Base-by-base conservation (phyloP, 2,329 filamentous ascomycete genomes). In the Pseudocercospora eumusae region DNA sequence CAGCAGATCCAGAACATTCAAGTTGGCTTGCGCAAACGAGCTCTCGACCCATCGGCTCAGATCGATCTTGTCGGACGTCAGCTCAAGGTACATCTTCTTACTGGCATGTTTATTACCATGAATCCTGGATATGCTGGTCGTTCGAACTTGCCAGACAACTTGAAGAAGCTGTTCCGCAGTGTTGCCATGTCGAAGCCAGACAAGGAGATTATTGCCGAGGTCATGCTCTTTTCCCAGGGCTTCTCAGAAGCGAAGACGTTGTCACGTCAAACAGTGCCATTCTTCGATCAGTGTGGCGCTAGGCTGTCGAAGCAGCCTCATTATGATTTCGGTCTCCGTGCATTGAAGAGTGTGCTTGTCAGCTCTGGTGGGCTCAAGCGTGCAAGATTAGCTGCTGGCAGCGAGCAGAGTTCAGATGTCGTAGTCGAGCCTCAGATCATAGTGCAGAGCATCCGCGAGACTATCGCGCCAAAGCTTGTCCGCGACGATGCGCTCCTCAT, bases 1-100 rank as follows among this genome's bases (percentile, higher is more conserved):
- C 95, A 99, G 76, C 96, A 99, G 75, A 96, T 99, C 57, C 95
- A 99, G 74, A 99, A 99, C 74, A 99, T 99, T 65, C 95, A 99
- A 76, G 87, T 98, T 66, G 95, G 96, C 61, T 82, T 99, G 59
- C 93, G 93, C 75, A 92, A 93, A 75, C 88, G 89, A 33, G 88
- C 82, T 7, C 87, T 92, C 59, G 91, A 97, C 70, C 86, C 89
- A 6, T 92, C 91, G 74, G 83, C 92, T 1, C 90, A 97, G 74
- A 98, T 99, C 69, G 95, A 99, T 75, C 83, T 99, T 20, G 90
- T 98, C 58, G 93, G 93, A 54, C 90, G 95, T 59, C 92, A 96
- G 69, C 84, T 99, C 53, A 86, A 84, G 66, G 95, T 99, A 68
- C 96, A 96, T 72, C 83, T 85, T 64, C 96, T 97, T 75, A 98